Conservation (phyloP, 495 filamentous ascomycete genomes). For the Aspergillus conjunctus region DNA sequence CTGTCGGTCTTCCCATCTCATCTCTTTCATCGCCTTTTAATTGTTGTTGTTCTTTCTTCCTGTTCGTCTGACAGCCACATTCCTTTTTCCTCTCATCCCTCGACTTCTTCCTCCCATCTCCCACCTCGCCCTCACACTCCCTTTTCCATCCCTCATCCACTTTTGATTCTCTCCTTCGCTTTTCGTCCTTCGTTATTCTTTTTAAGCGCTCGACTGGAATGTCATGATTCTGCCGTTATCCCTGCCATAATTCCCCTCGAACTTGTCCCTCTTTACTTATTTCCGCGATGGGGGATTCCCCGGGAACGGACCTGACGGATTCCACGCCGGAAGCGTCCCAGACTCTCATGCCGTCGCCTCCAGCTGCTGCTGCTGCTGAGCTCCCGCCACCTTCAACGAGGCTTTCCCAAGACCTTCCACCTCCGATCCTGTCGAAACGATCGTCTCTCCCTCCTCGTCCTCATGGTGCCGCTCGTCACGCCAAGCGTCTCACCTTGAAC, state of each 20-base stretch:
- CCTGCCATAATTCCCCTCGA: slow-evolving; percentile 2
- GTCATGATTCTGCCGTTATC: slow-evolving; percentile 17
- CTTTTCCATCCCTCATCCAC: background rate
- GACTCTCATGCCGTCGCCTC: slow-evolving; percentile 23
- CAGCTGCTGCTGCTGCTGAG: slow-evolving; percentile 14
- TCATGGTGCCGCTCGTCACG: slow-evolving; percentile 57
- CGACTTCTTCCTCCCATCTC: background rate
- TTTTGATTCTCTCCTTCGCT: slow-evolving; percentile 9
- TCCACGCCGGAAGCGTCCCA: slow-evolving; percentile 42
- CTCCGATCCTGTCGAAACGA: slow-evolving; percentile 38
- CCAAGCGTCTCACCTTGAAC: slow-evolving; percentile 78
- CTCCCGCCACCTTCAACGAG: slow-evolving; percentile 19
- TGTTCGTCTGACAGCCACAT: background rate
- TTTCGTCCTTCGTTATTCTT: slow-evolving; percentile 2
- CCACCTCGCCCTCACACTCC: slow-evolving; percentile 8
- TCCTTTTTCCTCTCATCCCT: slow-evolving; percentile 3
- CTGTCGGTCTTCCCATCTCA: slow-evolving; percentile 6
- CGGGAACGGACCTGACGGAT: slow-evolving; percentile 37
- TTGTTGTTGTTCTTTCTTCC: background rate
- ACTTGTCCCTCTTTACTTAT: slow-evolving; percentile 17
- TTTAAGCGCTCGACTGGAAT: slow-evolving; percentile 3
- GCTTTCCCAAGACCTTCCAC: background rate
- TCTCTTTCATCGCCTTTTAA: slow-evolving; percentile 2
- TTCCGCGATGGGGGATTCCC: slow-evolving; percentile 43
- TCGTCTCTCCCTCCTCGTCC: slow-evolving; percentile 57